Evolutionary conservation across 1,284 basidiomycete genomes (phyloP), one percentile per base, ranked within the genome.

Genomic region (Pyrrhoderma noxium): DNA sequence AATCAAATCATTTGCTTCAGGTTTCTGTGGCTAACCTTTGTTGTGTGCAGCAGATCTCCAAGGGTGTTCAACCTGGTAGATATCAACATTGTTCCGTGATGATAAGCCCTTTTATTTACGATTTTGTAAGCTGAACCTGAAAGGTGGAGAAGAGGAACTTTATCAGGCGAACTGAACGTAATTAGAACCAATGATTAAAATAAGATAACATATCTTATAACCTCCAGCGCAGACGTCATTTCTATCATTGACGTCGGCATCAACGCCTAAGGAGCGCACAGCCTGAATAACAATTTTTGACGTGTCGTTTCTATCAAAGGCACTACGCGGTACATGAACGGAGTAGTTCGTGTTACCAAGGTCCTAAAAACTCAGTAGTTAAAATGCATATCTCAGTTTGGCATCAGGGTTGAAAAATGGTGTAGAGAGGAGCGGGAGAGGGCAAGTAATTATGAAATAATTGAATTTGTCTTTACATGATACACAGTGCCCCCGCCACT

Each of bases 1-100:
- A n/a, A n/a, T n/a, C n/a, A n/a, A n/a, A n/a, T n/a, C n/a, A n/a
- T n/a, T n/a, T n/a, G n/a, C n/a, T n/a, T n/a, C n/a, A n/a, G n/a
- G n/a, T n/a, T n/a, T 37, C 9, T 37, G 35, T 46, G 13, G 64
- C 71, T 47, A 56, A 89, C 93, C 66, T 90, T 88, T 51, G 79
- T 74, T 0, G 80, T 77, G 21, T 73, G 79, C 42, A 98, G 72
- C 8, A 91, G 69, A 48, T 85, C 77, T 0, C 89, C 87, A 1
- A 95, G 71, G 8, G 78, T 75, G 34, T 77, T 71, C 19, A 96
- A 74, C 44, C 77, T 71, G 3, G 91, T 89, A 11, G 89, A 85
- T 25, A 99, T 88, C 23, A 99, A 79, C 95, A 99, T 97, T n/a
- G 95, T 99, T 0, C 96, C 96, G 63, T 99, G 96, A 62, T 99